phyloP scores from a whole-genome alignment of 164 flowering plant species.

The Platanus orientalis region DNA sequence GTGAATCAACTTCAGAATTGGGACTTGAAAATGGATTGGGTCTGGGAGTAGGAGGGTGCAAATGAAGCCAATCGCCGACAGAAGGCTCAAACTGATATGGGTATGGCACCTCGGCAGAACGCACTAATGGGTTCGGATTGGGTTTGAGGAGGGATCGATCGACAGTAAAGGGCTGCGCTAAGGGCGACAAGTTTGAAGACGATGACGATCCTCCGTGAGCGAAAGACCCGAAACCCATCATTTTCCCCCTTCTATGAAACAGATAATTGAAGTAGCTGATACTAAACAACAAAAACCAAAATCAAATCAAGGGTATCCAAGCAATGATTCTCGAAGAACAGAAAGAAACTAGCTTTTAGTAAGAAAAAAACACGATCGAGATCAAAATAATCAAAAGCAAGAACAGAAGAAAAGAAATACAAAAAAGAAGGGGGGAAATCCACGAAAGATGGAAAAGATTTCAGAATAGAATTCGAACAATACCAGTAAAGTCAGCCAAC shows the following conservation, averaged over 20 bases:
- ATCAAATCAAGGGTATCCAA: too few species aligned
- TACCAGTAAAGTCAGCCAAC: too few species aligned
- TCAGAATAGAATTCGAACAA: too few species aligned
- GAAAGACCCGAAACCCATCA: conserved; percentile 6
- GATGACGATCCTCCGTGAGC: conserved; percentile 19
- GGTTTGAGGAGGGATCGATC: conserved; percentile 18
- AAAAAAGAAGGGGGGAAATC: too few species aligned
- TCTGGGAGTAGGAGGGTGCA: conserved; percentile 14
- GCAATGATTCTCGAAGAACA: too few species aligned
- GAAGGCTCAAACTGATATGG: conserved; percentile 15
- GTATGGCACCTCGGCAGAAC: conserved; percentile 18
- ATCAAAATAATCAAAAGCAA: too few species aligned
- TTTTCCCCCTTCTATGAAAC: neutral
- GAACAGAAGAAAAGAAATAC: too few species aligned
- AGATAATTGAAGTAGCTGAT: too few species aligned
- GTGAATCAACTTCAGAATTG: conserved; percentile 10
- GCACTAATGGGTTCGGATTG: conserved; percentile 15
- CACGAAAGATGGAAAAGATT: too few species aligned
- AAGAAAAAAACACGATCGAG: too few species aligned
- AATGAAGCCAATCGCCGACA: conserved; percentile 25
- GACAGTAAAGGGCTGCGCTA: conserved; percentile 19
- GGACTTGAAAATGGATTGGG: conserved; percentile 12
- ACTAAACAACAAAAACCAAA: too few species aligned
- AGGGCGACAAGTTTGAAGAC: conserved; percentile 20
- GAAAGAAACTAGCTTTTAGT: too few species aligned